A percentile compares a stretch with the other conserved stretches of the same genome.
phyloP scores from a whole-genome alignment of 805 yeast genomes.

The Yamadazyma laniorum region DNA sequence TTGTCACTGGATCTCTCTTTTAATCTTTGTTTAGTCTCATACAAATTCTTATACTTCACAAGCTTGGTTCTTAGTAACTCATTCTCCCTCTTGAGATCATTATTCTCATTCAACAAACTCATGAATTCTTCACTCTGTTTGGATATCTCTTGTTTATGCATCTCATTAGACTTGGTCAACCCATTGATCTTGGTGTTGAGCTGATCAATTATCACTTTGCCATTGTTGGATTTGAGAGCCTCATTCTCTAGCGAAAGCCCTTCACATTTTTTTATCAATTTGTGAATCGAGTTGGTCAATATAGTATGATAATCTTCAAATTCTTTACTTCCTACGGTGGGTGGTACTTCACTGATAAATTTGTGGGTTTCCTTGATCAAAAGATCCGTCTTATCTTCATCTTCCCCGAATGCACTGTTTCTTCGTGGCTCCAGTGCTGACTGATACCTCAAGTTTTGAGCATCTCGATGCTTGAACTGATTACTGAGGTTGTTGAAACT shows the following conservation, averaged over 20 bases:
- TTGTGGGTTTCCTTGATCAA: conserved; percentile 30
- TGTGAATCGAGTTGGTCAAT: conserved; percentile 27
- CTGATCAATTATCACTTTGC: conserved; percentile 11
- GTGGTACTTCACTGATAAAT: conserved; percentile 23
- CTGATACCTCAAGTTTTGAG: background rate
- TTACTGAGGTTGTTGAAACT: conserved; percentile 4
- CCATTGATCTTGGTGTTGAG: conserved; percentile 15
- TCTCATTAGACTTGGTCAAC: conserved; percentile 11
- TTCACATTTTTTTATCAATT: conserved; percentile 18
- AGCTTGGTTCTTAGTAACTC: conserved; percentile 32
- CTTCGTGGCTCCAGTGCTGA: background rate
- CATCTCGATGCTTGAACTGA: background rate
- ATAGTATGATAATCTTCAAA: conserved; percentile 27
- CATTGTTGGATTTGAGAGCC: conserved; percentile 8
- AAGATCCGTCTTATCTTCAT: conserved; percentile 16
- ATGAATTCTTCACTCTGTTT: conserved; percentile 14
- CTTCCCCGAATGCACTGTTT: background rate
- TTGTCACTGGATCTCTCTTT: conserved; percentile 1
- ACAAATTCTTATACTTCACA: conserved; percentile 33
- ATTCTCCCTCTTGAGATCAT: conserved; percentile 25
- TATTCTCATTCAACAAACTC: conserved; percentile 18
- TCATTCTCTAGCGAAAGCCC: conserved; percentile 8
- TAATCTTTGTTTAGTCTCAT: conserved; percentile 17
- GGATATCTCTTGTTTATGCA: conserved; percentile 10
- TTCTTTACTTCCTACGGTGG: conserved; percentile 18